phyloP scores from a whole-genome alignment of 495 filamentous ascomycete genomes.

The Neurospora discreta region DNA sequence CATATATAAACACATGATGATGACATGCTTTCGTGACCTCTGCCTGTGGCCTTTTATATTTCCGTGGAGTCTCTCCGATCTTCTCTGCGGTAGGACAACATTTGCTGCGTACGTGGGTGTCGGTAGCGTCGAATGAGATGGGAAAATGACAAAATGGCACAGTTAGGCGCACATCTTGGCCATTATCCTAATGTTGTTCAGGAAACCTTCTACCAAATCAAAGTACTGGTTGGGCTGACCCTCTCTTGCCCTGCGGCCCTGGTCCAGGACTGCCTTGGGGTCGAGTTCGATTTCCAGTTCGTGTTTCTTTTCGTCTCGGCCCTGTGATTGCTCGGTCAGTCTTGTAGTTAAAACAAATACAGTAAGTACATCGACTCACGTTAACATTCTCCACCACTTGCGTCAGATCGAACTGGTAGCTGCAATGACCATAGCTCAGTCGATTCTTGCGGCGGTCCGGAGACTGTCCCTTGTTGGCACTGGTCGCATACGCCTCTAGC shows the following conservation, averaged over 20 bases:
- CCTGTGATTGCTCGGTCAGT: constrained; percentile 16
- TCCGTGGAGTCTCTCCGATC: background rate
- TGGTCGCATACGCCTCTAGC: constrained; percentile 28
- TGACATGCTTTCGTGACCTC: background rate
- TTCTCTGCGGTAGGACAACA: background rate
- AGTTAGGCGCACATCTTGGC: constrained; percentile 18
- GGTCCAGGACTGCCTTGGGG: constrained; percentile 51
- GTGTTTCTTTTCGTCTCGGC: constrained; percentile 56
- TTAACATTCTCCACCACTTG: constrained; percentile 53
- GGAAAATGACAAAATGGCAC: background rate
- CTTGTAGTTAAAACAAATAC: background rate
- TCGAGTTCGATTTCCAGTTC: constrained; percentile 83
- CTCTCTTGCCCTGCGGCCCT: constrained; percentile 49
- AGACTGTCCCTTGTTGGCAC: constrained; percentile 28
- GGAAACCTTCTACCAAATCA: constrained; percentile 64
- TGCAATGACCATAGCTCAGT: constrained; percentile 73
- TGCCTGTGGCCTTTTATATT: background rate
- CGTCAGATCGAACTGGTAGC: constrained; percentile 81
- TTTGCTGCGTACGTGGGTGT: background rate
- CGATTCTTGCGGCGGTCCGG: constrained; percentile 74
- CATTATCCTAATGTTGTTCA: constrained; percentile 71
- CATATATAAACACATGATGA: background rate
- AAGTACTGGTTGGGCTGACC: constrained; percentile 57
- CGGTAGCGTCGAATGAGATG: background rate
- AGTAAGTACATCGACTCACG: constrained; percentile 37